Base-by-base conservation (phyloP, 2,329 filamentous ascomycete genomes). In the Botryotinia narcissicola region DNA sequence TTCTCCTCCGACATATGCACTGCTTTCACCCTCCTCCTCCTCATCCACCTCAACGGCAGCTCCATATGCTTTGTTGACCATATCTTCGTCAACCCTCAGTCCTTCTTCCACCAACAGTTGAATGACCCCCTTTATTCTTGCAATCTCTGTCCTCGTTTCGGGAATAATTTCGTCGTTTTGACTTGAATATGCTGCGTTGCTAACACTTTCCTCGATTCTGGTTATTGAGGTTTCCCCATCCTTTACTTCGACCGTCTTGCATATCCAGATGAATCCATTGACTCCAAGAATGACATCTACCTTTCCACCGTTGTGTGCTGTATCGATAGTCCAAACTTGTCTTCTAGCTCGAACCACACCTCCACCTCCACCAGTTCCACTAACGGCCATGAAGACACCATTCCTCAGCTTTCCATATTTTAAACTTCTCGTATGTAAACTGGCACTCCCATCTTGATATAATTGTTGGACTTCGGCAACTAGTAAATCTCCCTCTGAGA, bases 351-450 rank as follows among this genome's bases (percentile, higher is more conserved):
- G 86, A 44, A 97, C 93, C 1, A 98, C 94, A 61, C 95, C 94
- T 4, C 91, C 91, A 9, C 87, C 87, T 10, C 94, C 93, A 0
- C 95, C 95, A 0, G 92, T 91, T 0, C 95, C 95, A 12, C 88
- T 88, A 2, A 98, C 92, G 68, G 90, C 89, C 72, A 96, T 87
- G 81, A 99, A 98, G 4, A 97, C 87, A 5, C 96, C 96, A 82
- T 99, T 99, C 70, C 95, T 87, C 79, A 99, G 86, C 85, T 99
- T 99, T 62, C 96, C 96, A 83, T 98, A 99, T 81, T 95, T 95
- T 80, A 98, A 84, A 76, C 90, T 93, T 75, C 96, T 90, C 14
- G 96, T 98, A 84, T 99, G 96, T 80, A 99, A 85, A 73, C 91
- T 91, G 0, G 96, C 95, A 1, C 90, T 91, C 73, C 95, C 95